These are phyloP conservation scores for Fonsecaea nubica DNA, from an alignment of 2,329 filamentous ascomycete species.

Conservation along the genomic window DNA sequence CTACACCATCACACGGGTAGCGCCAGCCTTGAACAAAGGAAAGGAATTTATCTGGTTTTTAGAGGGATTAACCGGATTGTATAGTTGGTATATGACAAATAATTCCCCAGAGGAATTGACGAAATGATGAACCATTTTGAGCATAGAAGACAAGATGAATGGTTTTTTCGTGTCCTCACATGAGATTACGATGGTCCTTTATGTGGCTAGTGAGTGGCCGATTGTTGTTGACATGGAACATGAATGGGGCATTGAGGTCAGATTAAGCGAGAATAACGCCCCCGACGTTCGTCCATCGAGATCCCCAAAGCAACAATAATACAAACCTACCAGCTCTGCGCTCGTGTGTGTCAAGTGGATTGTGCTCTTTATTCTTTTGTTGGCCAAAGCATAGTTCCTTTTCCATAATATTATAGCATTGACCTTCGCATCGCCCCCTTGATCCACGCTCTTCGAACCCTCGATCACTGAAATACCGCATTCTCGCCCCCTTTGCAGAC, in stretches of 20 bases:
- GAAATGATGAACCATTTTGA: conserved; percentile 21
- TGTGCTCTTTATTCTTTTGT: conserved; percentile 18
- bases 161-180: background rate
- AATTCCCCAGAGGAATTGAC: conserved; percentile 30
- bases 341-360: conserved; percentile 15
- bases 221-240: conserved; percentile 32
- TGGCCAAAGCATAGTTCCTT: conserved; percentile 24
- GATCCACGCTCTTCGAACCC: background rate
- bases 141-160: background rate
- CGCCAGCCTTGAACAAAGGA: conserved; percentile 9
- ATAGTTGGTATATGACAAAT: conserved; percentile 23
- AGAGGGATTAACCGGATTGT: conserved; percentile 17
- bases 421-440: background rate
- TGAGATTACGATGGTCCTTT: conserved; percentile 2
- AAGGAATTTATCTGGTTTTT: conserved; percentile 11
- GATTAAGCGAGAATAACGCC: conserved; percentile 23
- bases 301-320: conserved; percentile 15
- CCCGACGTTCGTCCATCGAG: conserved; percentile 14
- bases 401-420: conserved; percentile 18
- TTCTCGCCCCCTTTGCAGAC: conserved; percentile 22
- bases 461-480: background rate
- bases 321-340: conserved; percentile 22
- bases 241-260: conserved; percentile 17
- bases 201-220: conserved; percentile 13
- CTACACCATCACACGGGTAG: conserved; percentile 16